Conservation (phyloP, 768 basidiomycete species). For the Lactarius vividus region DNA sequence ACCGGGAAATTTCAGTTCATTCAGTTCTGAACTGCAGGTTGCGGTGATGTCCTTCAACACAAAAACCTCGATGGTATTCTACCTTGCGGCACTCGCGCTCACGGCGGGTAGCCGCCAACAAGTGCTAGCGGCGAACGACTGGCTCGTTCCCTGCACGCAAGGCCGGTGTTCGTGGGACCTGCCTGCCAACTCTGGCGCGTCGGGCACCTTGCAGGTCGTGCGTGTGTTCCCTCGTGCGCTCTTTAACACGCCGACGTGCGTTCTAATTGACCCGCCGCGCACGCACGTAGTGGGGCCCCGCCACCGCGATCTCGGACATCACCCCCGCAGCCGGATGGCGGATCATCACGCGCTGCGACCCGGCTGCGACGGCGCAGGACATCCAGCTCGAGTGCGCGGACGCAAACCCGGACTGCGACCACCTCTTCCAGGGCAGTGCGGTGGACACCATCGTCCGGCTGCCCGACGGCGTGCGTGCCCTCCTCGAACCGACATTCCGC, state of each 20-base stretch:
- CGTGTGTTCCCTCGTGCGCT: neutral
- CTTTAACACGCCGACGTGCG: neutral
- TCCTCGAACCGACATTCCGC: neutral
- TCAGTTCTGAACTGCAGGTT: neutral
- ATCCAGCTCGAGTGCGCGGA: conserved; percentile 14
- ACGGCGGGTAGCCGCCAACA: neutral
- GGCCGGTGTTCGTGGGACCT: conserved; percentile 19
- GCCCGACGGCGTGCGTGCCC: conserved; percentile 17
- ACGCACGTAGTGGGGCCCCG: conserved; percentile 13
- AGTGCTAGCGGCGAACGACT: conserved; percentile 17
- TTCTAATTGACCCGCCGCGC: neutral
- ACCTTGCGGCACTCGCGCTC: conserved; percentile 1
- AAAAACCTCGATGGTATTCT: neutral
- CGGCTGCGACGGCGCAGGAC: neutral
- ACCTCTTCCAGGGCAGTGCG: conserved; percentile 25
- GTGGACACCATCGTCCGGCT: conserved; percentile 29
- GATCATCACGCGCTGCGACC: conserved; percentile 13
- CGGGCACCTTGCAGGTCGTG: conserved; percentile 17
- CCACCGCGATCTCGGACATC: conserved; percentile 21
- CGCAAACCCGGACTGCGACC: conserved; percentile 16
- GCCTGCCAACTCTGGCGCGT: neutral
- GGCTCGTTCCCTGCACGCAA: conserved; percentile 15
- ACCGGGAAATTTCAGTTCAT: neutral
- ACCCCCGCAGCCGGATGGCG: conserved; percentile 11
- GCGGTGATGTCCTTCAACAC: neutral